Evolutionary conservation across 768 basidiomycete genomes (phyloP).

Genomic region (Serendipita indica): DNA sequence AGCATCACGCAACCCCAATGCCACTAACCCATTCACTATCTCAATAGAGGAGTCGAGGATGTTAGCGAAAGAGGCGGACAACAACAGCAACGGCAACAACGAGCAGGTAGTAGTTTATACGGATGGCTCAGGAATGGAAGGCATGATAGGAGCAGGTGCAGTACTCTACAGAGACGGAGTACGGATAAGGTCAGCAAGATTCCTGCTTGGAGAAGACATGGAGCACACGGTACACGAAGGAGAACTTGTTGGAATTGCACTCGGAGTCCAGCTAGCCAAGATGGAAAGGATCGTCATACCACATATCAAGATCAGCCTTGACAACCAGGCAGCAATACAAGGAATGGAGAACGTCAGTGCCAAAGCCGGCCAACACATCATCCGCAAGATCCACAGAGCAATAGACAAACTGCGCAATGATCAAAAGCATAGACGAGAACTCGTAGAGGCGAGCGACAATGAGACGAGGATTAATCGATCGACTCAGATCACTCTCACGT

Average conservation of each 20-base stretch:
- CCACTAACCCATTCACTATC: background rate
- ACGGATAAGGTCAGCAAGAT: background rate
- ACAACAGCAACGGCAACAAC: background rate
- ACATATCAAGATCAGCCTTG: background rate
- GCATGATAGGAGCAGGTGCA: conserved; percentile 13
- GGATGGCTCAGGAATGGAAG: conserved; percentile 10
- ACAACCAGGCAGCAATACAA: background rate
- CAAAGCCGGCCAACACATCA: background rate
- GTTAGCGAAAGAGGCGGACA: background rate
- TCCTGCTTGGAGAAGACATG: background rate
- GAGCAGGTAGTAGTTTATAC: background rate
- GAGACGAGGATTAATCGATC: too few relatives aligned
- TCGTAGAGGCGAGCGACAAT: too few relatives aligned
- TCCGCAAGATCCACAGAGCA: background rate
- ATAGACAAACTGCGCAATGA: background rate
- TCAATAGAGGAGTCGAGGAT: background rate
- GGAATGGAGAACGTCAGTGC: background rate
- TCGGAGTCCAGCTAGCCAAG: background rate
- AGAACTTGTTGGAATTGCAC: background rate
- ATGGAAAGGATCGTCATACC: too few relatives aligned
- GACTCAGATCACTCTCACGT: background rate
- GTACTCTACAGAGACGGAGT: conserved; percentile 6
- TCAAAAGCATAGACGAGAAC: background rate
- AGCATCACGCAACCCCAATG: background rate
- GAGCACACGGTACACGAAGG: background rate